Evolutionary conservation across 176 grass and related monocot genomes (phyloP).

Genomic region (Metroxylon sagu): DNA sequence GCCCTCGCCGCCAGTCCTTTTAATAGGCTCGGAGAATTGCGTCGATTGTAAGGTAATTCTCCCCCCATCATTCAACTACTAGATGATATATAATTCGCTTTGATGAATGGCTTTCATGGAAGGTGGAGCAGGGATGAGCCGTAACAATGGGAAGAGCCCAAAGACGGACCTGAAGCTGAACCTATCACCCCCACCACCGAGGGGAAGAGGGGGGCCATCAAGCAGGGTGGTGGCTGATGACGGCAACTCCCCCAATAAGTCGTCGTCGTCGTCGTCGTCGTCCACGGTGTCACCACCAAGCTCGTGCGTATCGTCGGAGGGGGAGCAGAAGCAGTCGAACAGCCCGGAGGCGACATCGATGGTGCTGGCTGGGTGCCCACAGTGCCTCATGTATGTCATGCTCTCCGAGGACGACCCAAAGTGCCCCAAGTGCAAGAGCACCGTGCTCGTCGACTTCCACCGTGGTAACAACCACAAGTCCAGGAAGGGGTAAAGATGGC

Average conservation of each 20-base stretch:
- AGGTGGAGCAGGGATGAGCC: constrained; percentile 46
- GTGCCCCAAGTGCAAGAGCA: constrained; percentile 84
- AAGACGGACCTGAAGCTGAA: constrained; percentile 61
- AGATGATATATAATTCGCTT: too few species aligned
- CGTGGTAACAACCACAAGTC: constrained; percentile 34
- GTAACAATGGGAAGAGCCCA: constrained; percentile 71
- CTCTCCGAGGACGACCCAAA: constrained; percentile 77
- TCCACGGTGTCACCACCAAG: constrained; percentile 63
- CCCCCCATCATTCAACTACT: too few species aligned
- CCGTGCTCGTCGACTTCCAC: constrained; percentile 86
- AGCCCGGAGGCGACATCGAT: constrained; percentile 55
- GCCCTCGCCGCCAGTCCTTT: too few species aligned
- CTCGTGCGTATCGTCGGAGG: constrained; percentile 98
- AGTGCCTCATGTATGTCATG: constrained; percentile 99
- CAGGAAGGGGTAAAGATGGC: constrained; percentile 10
- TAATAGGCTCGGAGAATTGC: too few species aligned
- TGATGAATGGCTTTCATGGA: neutral
- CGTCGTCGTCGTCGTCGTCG: constrained; percentile 39
- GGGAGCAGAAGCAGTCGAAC: constrained; percentile 8
- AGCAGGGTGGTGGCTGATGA: constrained; percentile 14
- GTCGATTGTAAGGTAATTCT: too few species aligned
- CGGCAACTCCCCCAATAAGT: neutral
- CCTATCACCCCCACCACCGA: constrained; percentile 11
- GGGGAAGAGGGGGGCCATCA: constrained; percentile 38
- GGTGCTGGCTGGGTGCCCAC: constrained; percentile 78